These are phyloP conservation scores for Pterocarpus macrocarpus DNA, from an alignment of 306 rosid species.

Conservation along the genomic window DNA sequence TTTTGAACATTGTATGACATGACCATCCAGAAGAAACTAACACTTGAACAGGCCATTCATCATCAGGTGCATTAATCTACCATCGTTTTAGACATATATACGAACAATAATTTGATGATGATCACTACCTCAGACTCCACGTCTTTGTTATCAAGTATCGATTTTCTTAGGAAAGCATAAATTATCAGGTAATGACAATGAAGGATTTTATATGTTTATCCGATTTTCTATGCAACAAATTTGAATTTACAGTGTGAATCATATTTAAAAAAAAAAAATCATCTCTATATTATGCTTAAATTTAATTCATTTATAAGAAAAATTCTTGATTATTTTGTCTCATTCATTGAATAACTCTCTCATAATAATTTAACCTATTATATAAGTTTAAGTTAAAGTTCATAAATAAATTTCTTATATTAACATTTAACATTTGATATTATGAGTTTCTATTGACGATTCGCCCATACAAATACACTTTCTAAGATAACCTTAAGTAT, in stretches of 20 bases:
- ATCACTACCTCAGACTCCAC: not conserved
- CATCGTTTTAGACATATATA: conserved; percentile 12
- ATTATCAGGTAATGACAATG: not conserved
- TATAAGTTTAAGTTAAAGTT: too few species aligned
- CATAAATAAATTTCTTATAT: not conserved
- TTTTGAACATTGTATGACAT: not conserved
- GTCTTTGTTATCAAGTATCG: not conserved
- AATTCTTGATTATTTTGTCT: too few species aligned
- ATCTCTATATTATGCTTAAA: not conserved
- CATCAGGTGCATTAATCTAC: not conserved
- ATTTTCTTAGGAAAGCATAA: not conserved
- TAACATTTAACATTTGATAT: not conserved
- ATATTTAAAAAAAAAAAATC: not conserved
- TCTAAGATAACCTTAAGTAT: not conserved
- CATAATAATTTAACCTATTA: too few species aligned
- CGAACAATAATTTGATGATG: not conserved
- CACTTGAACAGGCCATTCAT: not conserved
- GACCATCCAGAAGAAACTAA: not conserved
- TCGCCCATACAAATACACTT: not conserved
- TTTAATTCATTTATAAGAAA: not conserved
- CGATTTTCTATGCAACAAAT: too few species aligned
- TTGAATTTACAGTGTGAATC: not conserved
- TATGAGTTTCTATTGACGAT: not conserved
- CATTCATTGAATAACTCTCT: not conserved
- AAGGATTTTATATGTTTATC: not conserved